Conservation (phyloP, 805 yeast species). For the Saturnispora zaruensis region DNA sequence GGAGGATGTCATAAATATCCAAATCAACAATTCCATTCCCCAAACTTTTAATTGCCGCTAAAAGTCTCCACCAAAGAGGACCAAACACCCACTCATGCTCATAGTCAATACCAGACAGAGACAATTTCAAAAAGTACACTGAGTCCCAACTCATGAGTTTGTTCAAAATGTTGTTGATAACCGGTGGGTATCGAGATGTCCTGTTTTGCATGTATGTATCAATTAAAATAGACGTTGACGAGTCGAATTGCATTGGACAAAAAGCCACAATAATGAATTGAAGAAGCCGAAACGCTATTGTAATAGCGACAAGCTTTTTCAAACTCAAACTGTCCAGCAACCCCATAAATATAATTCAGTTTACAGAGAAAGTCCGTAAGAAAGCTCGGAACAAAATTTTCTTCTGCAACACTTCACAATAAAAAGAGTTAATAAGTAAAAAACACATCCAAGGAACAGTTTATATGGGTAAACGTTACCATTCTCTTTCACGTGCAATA, state of each 20-base stretch:
- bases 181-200: conserved; percentile 4
- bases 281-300: conserved; percentile 24
- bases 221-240: conserved; percentile 35
- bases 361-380: not conserved
- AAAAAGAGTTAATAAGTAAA: not conserved
- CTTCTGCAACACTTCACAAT: not conserved
- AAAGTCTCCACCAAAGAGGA: conserved; percentile 59
- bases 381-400: not conserved
- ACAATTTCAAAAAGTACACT: conserved; percentile 60
- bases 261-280: conserved; percentile 33
- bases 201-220: conserved; percentile 13
- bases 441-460: not conserved
- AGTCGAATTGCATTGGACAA: conserved; percentile 42
- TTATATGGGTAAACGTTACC: not conserved
- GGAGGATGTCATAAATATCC: conserved; percentile 17
- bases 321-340: not conserved
- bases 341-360: not conserved
- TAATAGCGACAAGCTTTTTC: not conserved
- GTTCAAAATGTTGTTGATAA: conserved; percentile 29
- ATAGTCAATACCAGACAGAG: conserved; percentile 42
- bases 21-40: conserved; percentile 20
- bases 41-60: conserved; percentile 28
- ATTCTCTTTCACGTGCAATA: not conserved
- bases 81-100: conserved; percentile 93
- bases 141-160: conserved; percentile 77